Evolutionary conservation across 306 rosid genomes (phyloP).

Genomic region (Mimosa pudica): DNA sequence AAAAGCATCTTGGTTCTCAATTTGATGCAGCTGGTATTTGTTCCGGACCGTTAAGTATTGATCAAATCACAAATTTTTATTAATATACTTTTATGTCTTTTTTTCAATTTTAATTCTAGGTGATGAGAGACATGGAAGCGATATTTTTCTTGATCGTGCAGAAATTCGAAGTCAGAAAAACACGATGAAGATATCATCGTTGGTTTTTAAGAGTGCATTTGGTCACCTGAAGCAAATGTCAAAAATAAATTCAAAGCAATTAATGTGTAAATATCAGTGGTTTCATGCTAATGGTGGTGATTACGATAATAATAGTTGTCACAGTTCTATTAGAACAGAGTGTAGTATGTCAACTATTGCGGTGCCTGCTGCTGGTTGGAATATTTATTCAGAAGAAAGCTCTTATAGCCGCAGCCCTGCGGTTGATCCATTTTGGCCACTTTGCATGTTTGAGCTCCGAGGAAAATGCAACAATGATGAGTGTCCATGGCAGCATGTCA

Average conservation of each 20-base stretch:
- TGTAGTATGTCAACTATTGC: constrained; percentile 38
- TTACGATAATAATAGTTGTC: constrained; percentile 38
- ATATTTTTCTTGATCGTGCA: constrained; percentile 37
- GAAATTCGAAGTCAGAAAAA: constrained; percentile 53
- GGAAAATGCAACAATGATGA: constrained; percentile 99
- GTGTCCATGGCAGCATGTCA: constrained; percentile 95
- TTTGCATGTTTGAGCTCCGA: constrained; percentile 95
- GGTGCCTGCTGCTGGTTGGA: constrained; percentile 42
- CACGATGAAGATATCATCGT: constrained; percentile 34
- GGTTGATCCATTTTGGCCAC: constrained; percentile 90
- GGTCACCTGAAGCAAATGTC: constrained; percentile 55
- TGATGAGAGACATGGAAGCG: constrained; percentile 45
- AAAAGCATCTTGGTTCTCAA: constrained; percentile 27
- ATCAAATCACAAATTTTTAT: constrained; percentile 16
- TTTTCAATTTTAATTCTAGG: constrained; percentile 43
- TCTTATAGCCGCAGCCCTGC: constrained; percentile 59
- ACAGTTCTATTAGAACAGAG: constrained; percentile 40
- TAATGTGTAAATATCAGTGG: constrained; percentile 34
- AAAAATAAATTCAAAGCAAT: constrained; percentile 44
- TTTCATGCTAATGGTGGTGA: constrained; percentile 38
- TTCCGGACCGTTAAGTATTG: constrained; percentile 21
- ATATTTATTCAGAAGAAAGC: constrained; percentile 54
- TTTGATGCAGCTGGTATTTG: constrained; percentile 27
- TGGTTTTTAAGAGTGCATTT: constrained; percentile 70
- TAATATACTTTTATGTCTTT: constrained; percentile 15